Evolutionary conservation across 1,284 basidiomycete species (phyloP), one percentile per base, ranked within the genome.

Genomic region (Pseudozyma hubeiensis): DNA sequence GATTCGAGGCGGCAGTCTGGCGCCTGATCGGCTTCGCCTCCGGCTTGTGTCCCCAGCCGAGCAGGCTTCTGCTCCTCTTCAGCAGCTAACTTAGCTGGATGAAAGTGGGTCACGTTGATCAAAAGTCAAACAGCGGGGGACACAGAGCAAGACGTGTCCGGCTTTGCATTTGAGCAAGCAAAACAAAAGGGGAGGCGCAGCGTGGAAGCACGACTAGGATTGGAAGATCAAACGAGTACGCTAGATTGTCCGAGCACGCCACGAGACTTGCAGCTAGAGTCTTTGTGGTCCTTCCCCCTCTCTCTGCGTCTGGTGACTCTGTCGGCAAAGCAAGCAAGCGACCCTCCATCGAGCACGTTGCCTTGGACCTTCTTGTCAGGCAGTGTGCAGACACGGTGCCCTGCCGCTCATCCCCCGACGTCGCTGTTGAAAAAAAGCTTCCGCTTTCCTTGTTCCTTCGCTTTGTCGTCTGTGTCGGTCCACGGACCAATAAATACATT

Each of bases 401-500:
- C 43, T 56, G n/a, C 53, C 61, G 61, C 61, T 43, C 44, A 53
- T 63, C 48, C 30, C 41, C 47, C 55, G 46, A 41, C 11, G 44
- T 45, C 49, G 35, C 41, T 17, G 47, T 59, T 41, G 56, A 45
- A 47, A 44, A 44, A 37, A 41, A 24, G 19, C 7, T 43, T 30
- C 19, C 16, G 58, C 13, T 37, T 30, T 33, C 14, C 49, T 50
- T 53, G 35, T n/a, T 31, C 37, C 56, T n/a, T 49, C 47, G 37
- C 40, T 33, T 37, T 30, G 33, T 53, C 43, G 30, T 16, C 30
- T 43, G 14, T 34, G 17, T 56, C 62, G 24, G 31, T 37, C 29
- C 61, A 33, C 31, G 14, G 46, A 46, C 52, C 57, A 56, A 56
- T 68, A 54, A 53, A 61, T 46, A 58, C 24, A 29, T 47, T 30